Conservation (phyloP, 768 basidiomycete species). For the Royoungia palumana region DNA sequence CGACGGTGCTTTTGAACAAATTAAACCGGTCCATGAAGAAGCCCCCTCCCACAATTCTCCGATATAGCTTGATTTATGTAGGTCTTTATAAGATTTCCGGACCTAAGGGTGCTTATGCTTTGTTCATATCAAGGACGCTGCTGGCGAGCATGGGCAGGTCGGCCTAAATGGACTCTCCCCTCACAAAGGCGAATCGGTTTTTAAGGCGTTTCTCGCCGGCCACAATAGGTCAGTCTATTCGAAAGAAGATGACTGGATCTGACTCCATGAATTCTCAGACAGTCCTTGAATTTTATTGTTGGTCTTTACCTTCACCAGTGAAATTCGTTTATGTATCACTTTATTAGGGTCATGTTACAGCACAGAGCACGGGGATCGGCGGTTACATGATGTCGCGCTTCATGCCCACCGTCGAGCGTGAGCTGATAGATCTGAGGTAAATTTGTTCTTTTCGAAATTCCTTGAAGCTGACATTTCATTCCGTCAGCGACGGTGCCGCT, state of each 20-base stretch:
- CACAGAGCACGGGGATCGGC: constrained; percentile 10
- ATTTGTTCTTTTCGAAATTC: background rate
- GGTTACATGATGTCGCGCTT: constrained; percentile 11
- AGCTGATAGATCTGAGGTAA: constrained; percentile 13
- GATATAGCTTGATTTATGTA: constrained; percentile 12
- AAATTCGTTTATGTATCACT: background rate
- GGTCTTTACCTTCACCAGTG: constrained; percentile 14
- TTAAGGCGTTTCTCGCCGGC: too few relatives aligned
- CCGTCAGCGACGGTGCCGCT: constrained; percentile 32
- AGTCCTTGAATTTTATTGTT: constrained; percentile 66
- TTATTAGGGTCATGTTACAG: constrained; percentile 9
- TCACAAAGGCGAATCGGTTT: too few relatives aligned
- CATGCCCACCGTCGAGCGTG: constrained; percentile 12
- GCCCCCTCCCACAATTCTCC: background rate
- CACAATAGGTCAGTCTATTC: too few relatives aligned
- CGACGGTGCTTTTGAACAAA: background rate
- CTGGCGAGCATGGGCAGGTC: too few relatives aligned
- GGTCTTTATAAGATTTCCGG: background rate
- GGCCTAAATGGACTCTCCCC: too few relatives aligned
- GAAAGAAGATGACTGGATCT: too few relatives aligned
- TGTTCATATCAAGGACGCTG: too few relatives aligned
- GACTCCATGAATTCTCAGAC: background rate
- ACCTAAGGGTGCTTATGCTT: too few relatives aligned
- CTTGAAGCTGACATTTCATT: background rate
- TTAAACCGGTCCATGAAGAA: constrained; percentile 1